Evolutionary conservation across 2,329 filamentous ascomycete species (phyloP).

Genomic region (Cladosporium sp.): DNA sequence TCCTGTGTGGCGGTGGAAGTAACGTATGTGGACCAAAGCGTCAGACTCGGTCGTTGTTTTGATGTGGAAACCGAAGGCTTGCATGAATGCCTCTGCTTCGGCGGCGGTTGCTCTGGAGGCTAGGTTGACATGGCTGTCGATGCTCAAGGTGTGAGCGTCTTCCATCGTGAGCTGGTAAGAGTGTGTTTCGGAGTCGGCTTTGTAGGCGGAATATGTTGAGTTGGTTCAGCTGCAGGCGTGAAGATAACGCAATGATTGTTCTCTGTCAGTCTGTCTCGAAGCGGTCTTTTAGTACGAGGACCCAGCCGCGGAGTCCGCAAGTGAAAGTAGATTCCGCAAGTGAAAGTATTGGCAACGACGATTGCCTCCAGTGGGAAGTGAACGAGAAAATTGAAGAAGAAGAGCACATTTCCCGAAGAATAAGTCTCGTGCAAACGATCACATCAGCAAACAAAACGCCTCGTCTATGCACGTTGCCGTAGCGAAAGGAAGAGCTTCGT

Average conservation of each 20-base stretch:
- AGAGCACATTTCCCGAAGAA: not conserved
- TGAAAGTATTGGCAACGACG: not conserved
- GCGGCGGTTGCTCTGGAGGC: not conserved
- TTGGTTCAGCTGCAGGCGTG: too few relatives aligned
- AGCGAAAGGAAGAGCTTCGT: not conserved
- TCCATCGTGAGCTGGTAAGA: not conserved
- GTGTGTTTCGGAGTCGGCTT: too few relatives aligned
- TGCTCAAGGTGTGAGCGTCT: not conserved
- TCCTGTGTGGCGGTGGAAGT: not conserved
- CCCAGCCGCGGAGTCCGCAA: not conserved
- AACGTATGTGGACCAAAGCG: not conserved
- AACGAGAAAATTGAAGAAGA: not conserved
- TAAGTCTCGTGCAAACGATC: not conserved
- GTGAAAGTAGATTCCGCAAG: not conserved
- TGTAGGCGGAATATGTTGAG: too few relatives aligned
- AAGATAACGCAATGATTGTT: not conserved
- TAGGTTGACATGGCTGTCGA: not conserved
- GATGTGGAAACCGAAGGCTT: not conserved
- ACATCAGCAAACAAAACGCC: not conserved
- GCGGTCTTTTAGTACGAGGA: not conserved
- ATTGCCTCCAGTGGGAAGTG: not conserved
- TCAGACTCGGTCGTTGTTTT: not conserved
- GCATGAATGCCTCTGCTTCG: not conserved
- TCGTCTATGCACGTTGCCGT: not conserved
- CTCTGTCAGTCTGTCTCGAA: not conserved